Conservation (phyloP, 495 filamentous ascomycete genomes). For the Baudoinia panamericana region DNA sequence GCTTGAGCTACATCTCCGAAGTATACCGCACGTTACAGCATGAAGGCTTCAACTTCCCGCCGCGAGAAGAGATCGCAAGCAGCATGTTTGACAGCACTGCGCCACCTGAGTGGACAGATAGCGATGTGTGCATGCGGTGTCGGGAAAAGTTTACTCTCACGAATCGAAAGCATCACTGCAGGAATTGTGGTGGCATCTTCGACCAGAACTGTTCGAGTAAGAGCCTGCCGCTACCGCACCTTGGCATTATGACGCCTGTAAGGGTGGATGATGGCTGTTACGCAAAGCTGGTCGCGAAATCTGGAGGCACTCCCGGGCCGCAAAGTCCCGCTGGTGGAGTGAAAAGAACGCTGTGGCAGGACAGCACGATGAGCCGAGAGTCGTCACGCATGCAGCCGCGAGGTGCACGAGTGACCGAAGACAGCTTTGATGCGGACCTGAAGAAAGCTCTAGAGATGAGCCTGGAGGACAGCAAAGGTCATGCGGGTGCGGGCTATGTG, state of each 20-base stretch:
- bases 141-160: slow-evolving; percentile 91
- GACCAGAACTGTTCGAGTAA: slow-evolving; percentile 88
- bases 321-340: slow-evolving; percentile 27
- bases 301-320: slow-evolving; percentile 20
- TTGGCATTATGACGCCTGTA: slow-evolving; percentile 83
- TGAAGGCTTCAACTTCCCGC: slow-evolving; percentile 84
- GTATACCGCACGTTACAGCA: slow-evolving; percentile 67
- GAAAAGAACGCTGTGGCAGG: slow-evolving; percentile 39
- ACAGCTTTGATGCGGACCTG: slow-evolving; percentile 89
- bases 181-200: slow-evolving; percentile 95
- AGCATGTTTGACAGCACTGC: slow-evolving; percentile 96
- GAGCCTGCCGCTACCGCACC: slow-evolving; percentile 71
- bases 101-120: slow-evolving; percentile 94
- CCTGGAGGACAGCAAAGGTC: slow-evolving; percentile 73
- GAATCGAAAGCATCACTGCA: slow-evolving; percentile 94
- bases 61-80: slow-evolving; percentile 70
- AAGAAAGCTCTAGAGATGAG: slow-evolving; percentile 92
- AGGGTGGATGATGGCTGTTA: slow-evolving; percentile 97
- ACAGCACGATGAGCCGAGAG: slow-evolving; percentile 21
- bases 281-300: slow-evolving; percentile 70
- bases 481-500: slow-evolving; percentile 51
- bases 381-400: slow-evolving; percentile 67
- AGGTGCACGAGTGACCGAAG: slow-evolving; percentile 57
- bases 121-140: slow-evolving; percentile 97
- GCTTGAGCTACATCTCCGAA: slow-evolving; percentile 74